A percentile compares a stretch with the other conserved stretches of the same genome.
These are phyloP conservation scores for Apiospora arundinis DNA, from an alignment of 2,329 filamentous ascomycete genomes.

Conservation along the genomic window DNA sequence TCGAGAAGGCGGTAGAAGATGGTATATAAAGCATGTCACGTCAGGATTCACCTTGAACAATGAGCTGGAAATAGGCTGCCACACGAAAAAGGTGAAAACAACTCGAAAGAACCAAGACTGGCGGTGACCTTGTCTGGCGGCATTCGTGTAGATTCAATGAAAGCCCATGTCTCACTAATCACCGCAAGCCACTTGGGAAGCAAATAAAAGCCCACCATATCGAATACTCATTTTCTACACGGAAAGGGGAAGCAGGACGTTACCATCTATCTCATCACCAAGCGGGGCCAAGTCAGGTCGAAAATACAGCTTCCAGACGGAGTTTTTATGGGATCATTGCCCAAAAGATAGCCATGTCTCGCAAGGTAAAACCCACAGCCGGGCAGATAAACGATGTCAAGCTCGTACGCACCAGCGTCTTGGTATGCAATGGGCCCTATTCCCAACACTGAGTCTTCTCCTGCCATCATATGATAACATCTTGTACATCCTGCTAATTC, in stretches of 20 bases:
- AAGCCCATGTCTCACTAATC: no score
- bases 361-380: background rate
- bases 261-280: background rate
- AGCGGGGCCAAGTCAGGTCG: background rate
- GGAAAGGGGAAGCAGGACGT: background rate
- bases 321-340: background rate
- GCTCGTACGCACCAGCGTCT: constrained; percentile 13
- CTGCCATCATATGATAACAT: background rate
- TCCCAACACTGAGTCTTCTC: background rate
- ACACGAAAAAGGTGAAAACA: background rate
- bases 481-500: background rate
- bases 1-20: background rate
- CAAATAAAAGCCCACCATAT: background rate
- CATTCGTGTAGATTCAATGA: no score
- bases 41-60: background rate
- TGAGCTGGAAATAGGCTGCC: background rate
- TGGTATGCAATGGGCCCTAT: background rate
- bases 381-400: background rate
- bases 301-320: background rate
- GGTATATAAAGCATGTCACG: background rate
- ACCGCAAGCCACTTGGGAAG: background rate
- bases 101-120: background rate
- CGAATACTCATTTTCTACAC: background rate
- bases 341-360: background rate
- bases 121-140: no score